Percentiles rank a stretch among this genome's conserved stretches.
These are phyloP conservation scores for Microdochium bolleyi DNA, from an alignment of 2,329 filamentous ascomycete genomes.

Conservation along the genomic window DNA sequence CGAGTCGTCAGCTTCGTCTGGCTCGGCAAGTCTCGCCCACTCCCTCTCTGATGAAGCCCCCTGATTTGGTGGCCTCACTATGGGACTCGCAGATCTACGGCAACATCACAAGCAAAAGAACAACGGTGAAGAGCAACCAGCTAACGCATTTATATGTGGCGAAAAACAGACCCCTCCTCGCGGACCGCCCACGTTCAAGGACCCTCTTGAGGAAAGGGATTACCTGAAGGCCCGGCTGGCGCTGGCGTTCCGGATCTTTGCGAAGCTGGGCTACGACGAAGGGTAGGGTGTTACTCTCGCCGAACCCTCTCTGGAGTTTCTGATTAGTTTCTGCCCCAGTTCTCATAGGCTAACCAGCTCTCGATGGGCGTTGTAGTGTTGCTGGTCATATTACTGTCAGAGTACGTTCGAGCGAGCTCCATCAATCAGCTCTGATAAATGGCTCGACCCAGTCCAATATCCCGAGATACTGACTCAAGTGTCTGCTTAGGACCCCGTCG, in stretches of 20 bases:
- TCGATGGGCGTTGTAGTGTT: slow-evolving; percentile 23
- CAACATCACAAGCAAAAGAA: no score
- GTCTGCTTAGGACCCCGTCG: slow-evolving; percentile 38
- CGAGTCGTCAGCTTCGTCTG: background rate
- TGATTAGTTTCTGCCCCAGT: background rate
- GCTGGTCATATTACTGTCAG: slow-evolving; percentile 57
- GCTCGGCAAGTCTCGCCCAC: background rate
- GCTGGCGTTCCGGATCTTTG: slow-evolving; percentile 49
- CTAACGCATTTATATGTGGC: background rate
- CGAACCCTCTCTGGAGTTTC: background rate
- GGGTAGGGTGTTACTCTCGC: slow-evolving; percentile 21
- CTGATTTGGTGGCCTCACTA: background rate
- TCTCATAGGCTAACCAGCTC: background rate
- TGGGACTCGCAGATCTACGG: background rate
- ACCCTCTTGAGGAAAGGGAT: slow-evolving; percentile 32
- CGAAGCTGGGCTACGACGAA: slow-evolving; percentile 48
- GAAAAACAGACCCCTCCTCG: background rate
- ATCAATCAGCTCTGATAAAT: no score
- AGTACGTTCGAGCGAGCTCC: slow-evolving; percentile 8
- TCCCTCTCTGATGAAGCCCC: background rate
- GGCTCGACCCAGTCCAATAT: background rate
- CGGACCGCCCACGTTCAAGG: slow-evolving; percentile 10
- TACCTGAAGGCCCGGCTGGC: slow-evolving; percentile 47
- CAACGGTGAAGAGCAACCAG: no score
- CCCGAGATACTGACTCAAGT: background rate